Percentiles rank a stretch among this genome's conserved stretches.
Evolutionary conservation across 352 stramenopile genomes (phyloP).

Genomic region (Blastocystis sp.): DNA sequence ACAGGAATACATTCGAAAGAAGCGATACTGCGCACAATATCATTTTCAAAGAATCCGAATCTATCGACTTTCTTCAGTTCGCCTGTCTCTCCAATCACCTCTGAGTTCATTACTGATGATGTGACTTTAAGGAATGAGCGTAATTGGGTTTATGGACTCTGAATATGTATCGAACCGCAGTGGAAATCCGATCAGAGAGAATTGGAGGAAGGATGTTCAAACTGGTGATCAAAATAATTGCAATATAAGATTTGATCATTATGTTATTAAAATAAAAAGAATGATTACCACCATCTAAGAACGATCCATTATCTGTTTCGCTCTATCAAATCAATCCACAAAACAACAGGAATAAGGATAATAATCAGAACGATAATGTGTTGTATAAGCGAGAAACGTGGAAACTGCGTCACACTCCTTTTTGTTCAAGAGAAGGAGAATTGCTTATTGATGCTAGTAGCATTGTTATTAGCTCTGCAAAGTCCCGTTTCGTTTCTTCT

Average conservation of each 20-base stretch:
- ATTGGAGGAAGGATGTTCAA: too few species aligned
- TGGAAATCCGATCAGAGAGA: too few species aligned
- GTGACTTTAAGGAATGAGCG: not conserved
- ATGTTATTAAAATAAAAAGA: too few species aligned
- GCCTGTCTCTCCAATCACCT: not conserved
- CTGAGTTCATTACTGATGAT: constrained; percentile 3
- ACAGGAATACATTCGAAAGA: not conserved
- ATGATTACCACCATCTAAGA: too few species aligned
- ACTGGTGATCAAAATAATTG: too few species aligned
- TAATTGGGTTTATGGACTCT: not conserved
- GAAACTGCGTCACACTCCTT: not conserved
- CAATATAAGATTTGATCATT: too few species aligned
- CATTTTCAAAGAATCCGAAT: constrained; percentile 43
- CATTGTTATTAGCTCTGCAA: not conserved
- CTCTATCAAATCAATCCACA: too few species aligned
- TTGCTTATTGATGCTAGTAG: not conserved
- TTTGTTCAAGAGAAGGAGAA: not conserved
- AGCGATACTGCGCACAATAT: not conserved
- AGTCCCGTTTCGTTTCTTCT: not conserved
- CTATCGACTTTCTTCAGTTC: constrained; percentile 29
- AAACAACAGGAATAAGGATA: not conserved
- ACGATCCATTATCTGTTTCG: too few species aligned
- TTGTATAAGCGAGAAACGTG: not conserved
- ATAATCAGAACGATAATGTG: not conserved
- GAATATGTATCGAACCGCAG: too few species aligned